phyloP scores from a whole-genome alignment of 2,329 filamentous ascomycete genomes.

The Torrubiella hemipterigena region DNA sequence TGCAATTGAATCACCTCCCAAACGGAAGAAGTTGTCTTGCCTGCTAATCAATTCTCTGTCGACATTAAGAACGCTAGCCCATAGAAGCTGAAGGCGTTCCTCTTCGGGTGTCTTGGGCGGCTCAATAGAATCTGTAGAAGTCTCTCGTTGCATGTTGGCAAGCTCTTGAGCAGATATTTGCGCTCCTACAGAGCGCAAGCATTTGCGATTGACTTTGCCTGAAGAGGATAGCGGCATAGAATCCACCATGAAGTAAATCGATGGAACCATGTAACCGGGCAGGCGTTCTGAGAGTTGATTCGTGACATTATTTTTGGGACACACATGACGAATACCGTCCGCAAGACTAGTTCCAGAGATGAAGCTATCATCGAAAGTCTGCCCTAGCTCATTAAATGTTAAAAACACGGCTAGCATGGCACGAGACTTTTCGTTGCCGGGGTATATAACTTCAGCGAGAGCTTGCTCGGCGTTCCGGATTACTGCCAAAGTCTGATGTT shows the following conservation, averaged over 20 bases:
- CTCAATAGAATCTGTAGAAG: too few relatives aligned
- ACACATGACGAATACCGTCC: background rate
- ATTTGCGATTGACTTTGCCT: background rate
- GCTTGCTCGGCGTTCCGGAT: background rate
- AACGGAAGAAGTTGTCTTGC: slow-evolving; percentile 21
- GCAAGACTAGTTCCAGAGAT: background rate
- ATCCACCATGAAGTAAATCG: background rate
- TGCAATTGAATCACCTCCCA: slow-evolving; percentile 31
- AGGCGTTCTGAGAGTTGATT: background rate
- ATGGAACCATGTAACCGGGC: background rate
- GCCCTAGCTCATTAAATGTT: background rate
- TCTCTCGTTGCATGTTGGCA: too few relatives aligned
- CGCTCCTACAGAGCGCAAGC: too few relatives aligned
- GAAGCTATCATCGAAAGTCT: background rate
- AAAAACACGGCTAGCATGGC: background rate
- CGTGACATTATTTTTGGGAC: background rate
- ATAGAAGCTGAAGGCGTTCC: slow-evolving; percentile 15
- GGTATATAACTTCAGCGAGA: background rate
- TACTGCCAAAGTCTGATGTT: too few relatives aligned
- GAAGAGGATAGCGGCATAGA: background rate
- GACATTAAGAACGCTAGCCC: slow-evolving; percentile 27
- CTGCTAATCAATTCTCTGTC: slow-evolving; percentile 14
- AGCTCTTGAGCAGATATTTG: too few relatives aligned
- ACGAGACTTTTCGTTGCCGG: background rate
- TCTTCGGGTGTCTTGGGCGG: background rate